Conservation (phyloP, 208 protist genomes). For the Trypanosoma brucei region DNA sequence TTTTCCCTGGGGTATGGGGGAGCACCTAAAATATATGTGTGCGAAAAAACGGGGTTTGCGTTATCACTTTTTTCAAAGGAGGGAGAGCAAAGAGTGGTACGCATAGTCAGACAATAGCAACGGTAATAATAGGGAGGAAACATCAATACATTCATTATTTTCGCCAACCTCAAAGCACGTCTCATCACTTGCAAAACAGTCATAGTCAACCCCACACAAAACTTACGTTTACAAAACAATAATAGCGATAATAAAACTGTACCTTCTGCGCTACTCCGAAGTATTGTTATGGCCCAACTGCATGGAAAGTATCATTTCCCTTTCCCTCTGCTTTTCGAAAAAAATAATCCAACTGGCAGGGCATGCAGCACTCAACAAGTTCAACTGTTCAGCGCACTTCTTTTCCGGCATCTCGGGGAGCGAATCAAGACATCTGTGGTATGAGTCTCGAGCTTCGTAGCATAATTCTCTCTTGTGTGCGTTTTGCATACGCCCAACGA, state of each 20-base stretch:
- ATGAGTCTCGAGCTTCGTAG: conserved; percentile 66
- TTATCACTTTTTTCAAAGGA: not conserved
- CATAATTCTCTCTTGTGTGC: conserved; percentile 74
- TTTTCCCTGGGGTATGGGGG: not conserved
- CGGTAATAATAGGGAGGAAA: too few relatives aligned
- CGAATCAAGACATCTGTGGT: conserved; percentile 76
- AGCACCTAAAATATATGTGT: conserved; percentile 3
- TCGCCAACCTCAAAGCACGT: too few relatives aligned
- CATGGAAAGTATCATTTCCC: conserved; percentile 74
- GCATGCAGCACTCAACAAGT: conserved; percentile 46
- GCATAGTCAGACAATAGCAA: not conserved
- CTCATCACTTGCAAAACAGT: too few relatives aligned
- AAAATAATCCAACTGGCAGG: conserved; percentile 73
- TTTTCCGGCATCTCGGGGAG: conserved; percentile 63
- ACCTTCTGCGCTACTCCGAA: not conserved
- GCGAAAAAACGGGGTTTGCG: not conserved
- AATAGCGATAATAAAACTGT: too few relatives aligned
- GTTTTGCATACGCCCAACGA: conserved; percentile 44
- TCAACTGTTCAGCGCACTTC: conserved; percentile 42
- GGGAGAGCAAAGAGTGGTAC: not conserved
- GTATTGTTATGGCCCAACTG: conserved; percentile 57
- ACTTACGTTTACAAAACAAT: too few relatives aligned
- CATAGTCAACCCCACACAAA: too few relatives aligned
- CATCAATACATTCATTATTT: too few relatives aligned
- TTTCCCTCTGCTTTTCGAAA: conserved; percentile 81